phyloP scores from a whole-genome alignment of 2,329 filamentous ascomycete genomes.

The Hirsutella thompsonii region DNA sequence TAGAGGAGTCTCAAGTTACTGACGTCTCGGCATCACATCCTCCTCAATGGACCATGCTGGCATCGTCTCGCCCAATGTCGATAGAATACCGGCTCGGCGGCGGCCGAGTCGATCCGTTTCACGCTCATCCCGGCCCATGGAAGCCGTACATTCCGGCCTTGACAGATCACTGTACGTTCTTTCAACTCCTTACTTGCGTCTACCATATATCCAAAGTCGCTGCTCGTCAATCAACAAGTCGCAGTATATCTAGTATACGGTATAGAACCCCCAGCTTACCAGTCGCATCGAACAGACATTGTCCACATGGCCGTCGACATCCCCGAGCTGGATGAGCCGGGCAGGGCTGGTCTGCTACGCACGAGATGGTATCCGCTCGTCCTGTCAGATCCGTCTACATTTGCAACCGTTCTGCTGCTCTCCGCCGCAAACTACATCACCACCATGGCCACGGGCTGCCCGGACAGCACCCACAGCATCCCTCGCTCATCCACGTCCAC shows the following conservation, averaged over 20 bases:
- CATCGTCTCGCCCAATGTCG: background rate
- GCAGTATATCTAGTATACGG: too few species aligned
- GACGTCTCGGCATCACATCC: too few species aligned
- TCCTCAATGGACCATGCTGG: background rate
- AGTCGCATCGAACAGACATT: conserved; percentile 7
- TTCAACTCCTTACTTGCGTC: background rate
- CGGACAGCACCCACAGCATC: background rate
- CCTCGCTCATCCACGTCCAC: background rate
- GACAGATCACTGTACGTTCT: conserved; percentile 13
- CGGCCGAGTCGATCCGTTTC: conserved; percentile 13
- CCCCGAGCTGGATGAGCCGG: conserved; percentile 13
- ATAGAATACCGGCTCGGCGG: conserved; percentile 12
- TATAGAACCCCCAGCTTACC: background rate
- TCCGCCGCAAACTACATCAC: conserved; percentile 13
- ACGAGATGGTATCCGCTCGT: conserved; percentile 16
- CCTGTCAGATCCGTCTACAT: conserved; percentile 10
- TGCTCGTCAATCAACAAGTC: too few species aligned
- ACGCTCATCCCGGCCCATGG: conserved; percentile 10
- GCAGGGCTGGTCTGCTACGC: conserved; percentile 12
- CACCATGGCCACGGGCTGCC: background rate
- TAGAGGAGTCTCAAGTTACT: background rate
- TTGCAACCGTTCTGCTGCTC: conserved; percentile 15
- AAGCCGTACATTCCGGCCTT: conserved; percentile 9
- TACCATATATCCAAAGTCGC: background rate
- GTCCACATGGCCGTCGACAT: conserved; percentile 17